A percentile compares a stretch with the other conserved stretches of the same genome.
Conservation (phyloP, 2,329 filamentous ascomycete genomes). For the Tolypocladium amazonense region DNA sequence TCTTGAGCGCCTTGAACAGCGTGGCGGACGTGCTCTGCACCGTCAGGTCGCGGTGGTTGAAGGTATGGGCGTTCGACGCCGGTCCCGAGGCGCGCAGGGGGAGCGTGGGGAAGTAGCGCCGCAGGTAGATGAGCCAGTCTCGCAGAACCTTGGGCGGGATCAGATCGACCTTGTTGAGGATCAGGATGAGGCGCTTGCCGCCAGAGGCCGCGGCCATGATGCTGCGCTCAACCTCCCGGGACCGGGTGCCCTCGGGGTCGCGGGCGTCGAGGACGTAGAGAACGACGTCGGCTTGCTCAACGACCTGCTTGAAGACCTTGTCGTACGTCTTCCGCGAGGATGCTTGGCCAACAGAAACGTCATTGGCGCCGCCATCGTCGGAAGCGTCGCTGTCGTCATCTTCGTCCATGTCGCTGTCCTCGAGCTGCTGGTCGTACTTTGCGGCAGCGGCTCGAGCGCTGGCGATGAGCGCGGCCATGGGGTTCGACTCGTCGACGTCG, state of each 20-base stretch:
- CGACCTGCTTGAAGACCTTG: slow-evolving; percentile 91
- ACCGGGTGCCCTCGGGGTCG: slow-evolving; percentile 83
- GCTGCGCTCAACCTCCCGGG: slow-evolving; percentile 79
- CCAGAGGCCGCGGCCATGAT: slow-evolving; percentile 80
- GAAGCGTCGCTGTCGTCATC: slow-evolving; percentile 28
- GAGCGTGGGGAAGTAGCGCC: slow-evolving; percentile 82
- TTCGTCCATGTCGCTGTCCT: slow-evolving; percentile 48
- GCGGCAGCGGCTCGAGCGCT: slow-evolving; percentile 71
- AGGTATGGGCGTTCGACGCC: slow-evolving; percentile 77
- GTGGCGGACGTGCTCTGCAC: slow-evolving; percentile 76
- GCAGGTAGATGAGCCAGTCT: slow-evolving; percentile 74
- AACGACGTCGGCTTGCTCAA: slow-evolving; percentile 80
- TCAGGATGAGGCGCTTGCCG: slow-evolving; percentile 78
- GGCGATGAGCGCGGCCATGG: slow-evolving; percentile 83
- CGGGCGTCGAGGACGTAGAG: slow-evolving; percentile 89
- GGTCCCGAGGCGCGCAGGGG: slow-evolving; percentile 76
- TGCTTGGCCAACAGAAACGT: slow-evolving; percentile 40
- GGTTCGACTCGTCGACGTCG: slow-evolving; percentile 63
- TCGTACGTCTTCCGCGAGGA: slow-evolving; percentile 80
- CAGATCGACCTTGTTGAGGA: slow-evolving; percentile 93
- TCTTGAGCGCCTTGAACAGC: slow-evolving; percentile 82
- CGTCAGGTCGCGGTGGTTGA: slow-evolving; percentile 84
- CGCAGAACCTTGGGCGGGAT: slow-evolving; percentile 74
- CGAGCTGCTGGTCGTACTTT: slow-evolving; percentile 58
- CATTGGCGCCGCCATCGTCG: slow-evolving; percentile 45